Evolutionary conservation across 2,329 filamentous ascomycete species (phyloP).

Genomic region (Venturia aucupariae): DNA sequence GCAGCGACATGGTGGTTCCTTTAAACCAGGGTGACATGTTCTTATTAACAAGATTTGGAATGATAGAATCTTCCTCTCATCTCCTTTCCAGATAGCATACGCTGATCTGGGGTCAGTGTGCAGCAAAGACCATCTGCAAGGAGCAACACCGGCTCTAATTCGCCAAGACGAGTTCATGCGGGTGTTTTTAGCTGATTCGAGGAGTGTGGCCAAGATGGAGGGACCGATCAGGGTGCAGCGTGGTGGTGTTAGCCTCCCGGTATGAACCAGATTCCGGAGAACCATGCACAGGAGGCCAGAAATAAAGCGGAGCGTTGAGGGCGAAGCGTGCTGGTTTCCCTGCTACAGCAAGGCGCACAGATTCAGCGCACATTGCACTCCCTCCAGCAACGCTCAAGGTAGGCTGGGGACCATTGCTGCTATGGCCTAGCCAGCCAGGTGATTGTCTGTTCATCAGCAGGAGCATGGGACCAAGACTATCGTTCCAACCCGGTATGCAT

Average conservation of each 20-base stretch:
- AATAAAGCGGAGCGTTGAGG: not conserved
- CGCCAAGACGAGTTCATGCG: not conserved
- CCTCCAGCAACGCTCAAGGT: not conserved
- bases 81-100: not conserved
- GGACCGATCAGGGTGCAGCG: not conserved
- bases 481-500: too few relatives aligned
- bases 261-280: not conserved
- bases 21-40: not conserved
- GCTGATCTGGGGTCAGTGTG: not conserved
- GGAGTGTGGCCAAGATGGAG: not conserved
- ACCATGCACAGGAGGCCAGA: not conserved
- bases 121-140: slow-evolving; percentile 7
- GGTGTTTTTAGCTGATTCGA: not conserved
- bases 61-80: not conserved
- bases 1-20: slow-evolving; percentile 3
- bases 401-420: not conserved
- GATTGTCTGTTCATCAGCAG: too few relatives aligned
- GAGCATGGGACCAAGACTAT: too few relatives aligned
- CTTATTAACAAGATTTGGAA: not conserved
- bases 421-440: not conserved
- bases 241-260: not conserved
- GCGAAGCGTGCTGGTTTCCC: not conserved
- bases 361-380: not conserved
- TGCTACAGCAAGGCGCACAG: not conserved
- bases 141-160: not conserved